Conservation (phyloP, 768 basidiomycete species). For the Amanita fuliginea region DNA sequence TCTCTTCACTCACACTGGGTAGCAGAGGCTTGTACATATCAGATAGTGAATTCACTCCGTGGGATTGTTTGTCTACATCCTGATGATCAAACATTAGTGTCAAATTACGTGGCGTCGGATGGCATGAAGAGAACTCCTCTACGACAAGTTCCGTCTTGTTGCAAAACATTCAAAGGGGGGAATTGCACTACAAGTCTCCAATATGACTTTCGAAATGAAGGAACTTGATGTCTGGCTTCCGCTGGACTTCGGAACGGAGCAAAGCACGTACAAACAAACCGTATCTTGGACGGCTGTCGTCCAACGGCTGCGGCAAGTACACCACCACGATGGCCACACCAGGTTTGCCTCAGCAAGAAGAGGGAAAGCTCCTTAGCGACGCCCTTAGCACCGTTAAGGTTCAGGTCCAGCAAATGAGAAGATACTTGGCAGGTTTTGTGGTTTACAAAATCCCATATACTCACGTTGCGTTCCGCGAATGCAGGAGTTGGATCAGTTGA, state of each 20-base stretch:
- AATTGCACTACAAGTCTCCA: too few relatives aligned
- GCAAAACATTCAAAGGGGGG: too few relatives aligned
- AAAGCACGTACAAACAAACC: slow-evolving; percentile 16
- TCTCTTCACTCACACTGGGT: too few relatives aligned
- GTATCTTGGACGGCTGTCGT: slow-evolving; percentile 7
- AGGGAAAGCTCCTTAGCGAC: slow-evolving; percentile 79
- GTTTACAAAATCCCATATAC: slow-evolving; percentile 5
- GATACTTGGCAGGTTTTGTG: slow-evolving; percentile 61
- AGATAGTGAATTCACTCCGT: too few relatives aligned
- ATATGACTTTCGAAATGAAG: too few relatives aligned
- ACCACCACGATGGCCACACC: slow-evolving; percentile 20
- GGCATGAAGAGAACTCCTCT: too few relatives aligned
- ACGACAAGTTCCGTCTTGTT: too few relatives aligned
- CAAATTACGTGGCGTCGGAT: too few relatives aligned
- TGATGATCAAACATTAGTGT: background rate
- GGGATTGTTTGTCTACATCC: too few relatives aligned
- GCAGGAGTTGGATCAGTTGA: slow-evolving; percentile 91
- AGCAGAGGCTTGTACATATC: too few relatives aligned
- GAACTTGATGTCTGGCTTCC: too few relatives aligned
- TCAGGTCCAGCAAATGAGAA: slow-evolving; percentile 91
- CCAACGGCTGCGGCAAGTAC: slow-evolving; percentile 4
- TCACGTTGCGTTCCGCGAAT: slow-evolving; percentile 1
- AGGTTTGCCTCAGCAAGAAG: slow-evolving; percentile 42
- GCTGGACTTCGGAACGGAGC: background rate
- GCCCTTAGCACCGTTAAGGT: slow-evolving; percentile 80